Base-by-base conservation (phyloP, 495 filamentous ascomycete species). In the Gamarada debralockiae region DNA sequence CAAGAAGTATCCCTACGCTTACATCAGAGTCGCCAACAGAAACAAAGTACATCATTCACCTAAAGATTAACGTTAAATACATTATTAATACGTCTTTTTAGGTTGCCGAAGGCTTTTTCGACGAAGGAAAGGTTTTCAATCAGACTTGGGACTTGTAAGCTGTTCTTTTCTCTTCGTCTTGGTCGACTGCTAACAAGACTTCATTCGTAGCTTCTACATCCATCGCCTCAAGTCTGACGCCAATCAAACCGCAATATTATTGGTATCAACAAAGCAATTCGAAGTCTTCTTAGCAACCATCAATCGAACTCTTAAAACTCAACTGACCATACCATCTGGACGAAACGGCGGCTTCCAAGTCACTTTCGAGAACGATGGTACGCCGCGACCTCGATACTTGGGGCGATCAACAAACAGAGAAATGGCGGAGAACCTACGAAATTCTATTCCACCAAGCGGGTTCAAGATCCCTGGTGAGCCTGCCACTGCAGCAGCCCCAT, bases 121-220 rank as follows among this genome's bases (percentile, higher is more conserved):
- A 85, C 38, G 66, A 58, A 0, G 68, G 73, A 9, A 78, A 81
- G 24, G 75, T 86, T 55, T 81, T 82, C 56, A 57, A 75, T 2
- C 73, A 79, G 2, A 52, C 67, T 33, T 95, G 89, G 90, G 84
- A 90, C 52, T 56, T 93, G 89, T 95, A 71, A 79, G 84, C 80
- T 5, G 48, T 50, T 50, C 29, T 15, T 7, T 17, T 25, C 34
- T 25, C 46, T 42, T 22, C 22, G 52, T 17, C n/a, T n/a, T n/a
- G n/a, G n/a, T n/a, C n/a, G n/a, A n/a, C n/a, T n/a, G n/a, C n/a
- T n/a, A n/a, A n/a, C 52, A 33, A 47, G 12, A 18, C 18, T 9
- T 38, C 17, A 17, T 22, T 22, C 12, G 39, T 53, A 92, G 89
- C 36, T 90, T 86, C 68, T 90, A 85, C 59, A 65, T 90, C 39